phyloP scores from a whole-genome alignment of 176 grass and related monocot species.

The Elymus sibiricus region DNA sequence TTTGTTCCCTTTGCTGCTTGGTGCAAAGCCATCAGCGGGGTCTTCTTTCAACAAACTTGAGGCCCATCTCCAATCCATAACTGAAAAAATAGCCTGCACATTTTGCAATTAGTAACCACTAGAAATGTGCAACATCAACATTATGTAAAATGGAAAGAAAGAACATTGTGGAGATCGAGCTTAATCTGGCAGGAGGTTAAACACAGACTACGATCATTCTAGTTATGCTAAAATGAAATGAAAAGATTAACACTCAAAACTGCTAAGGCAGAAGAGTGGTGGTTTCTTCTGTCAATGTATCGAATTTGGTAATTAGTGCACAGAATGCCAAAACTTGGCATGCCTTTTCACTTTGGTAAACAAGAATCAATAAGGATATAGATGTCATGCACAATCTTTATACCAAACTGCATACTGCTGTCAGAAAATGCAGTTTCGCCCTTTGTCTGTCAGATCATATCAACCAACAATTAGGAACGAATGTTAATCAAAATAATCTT shows the following conservation, averaged over 20 bases:
- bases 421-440: neutral
- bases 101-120: constrained; percentile 6
- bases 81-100: constrained; percentile 47
- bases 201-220: neutral
- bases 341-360: neutral
- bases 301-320: neutral
- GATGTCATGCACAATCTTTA: neutral
- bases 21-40: constrained; percentile 27
- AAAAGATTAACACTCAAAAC: neutral
- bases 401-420: neutral
- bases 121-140: constrained; percentile 8
- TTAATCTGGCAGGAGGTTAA: neutral
- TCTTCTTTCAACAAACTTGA: constrained; percentile 38
- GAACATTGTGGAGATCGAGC: neutral
- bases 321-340: neutral
- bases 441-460: constrained; percentile 4
- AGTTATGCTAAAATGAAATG: neutral
- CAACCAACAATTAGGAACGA: neutral
- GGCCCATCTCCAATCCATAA: constrained; percentile 28
- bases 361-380: neutral
- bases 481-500: neutral
- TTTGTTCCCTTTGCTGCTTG: constrained; percentile 41
- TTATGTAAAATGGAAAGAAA: neutral
- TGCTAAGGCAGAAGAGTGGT: neutral
- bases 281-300: neutral